These are phyloP conservation scores for Hemileccinum rubropunctum DNA, from an alignment of 768 basidiomycete species.

Conservation along the genomic window DNA sequence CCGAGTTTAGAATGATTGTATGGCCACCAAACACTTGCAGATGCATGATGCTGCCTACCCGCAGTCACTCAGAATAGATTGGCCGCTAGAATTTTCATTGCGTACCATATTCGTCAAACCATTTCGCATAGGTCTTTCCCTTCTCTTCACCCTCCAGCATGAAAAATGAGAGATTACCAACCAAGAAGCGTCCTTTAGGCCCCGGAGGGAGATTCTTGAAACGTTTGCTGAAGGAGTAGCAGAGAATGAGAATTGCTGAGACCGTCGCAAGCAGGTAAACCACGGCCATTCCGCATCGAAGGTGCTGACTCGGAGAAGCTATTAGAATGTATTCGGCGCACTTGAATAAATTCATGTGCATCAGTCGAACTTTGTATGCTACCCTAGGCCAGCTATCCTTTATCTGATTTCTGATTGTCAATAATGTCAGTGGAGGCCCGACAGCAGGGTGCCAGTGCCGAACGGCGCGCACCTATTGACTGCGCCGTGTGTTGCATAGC, in stretches of 20 bases:
- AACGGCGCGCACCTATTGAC: too few relatives aligned
- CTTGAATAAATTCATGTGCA: too few relatives aligned
- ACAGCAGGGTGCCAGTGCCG: too few relatives aligned
- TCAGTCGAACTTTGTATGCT: too few relatives aligned
- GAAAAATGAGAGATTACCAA: neutral
- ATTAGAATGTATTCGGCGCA: too few relatives aligned
- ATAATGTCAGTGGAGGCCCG: too few relatives aligned
- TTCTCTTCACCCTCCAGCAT: neutral
- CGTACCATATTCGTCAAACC: neutral
- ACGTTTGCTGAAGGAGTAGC: neutral
- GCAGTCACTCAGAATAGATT: neutral
- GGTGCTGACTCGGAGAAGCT: too few relatives aligned
- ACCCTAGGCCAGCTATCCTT: too few relatives aligned
- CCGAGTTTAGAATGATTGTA: constrained; percentile 36
- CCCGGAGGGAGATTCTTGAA: neutral
- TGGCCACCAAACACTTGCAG: neutral
- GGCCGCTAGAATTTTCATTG: neutral
- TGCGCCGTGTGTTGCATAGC: too few relatives aligned
- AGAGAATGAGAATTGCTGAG: neutral
- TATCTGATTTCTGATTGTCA: too few relatives aligned
- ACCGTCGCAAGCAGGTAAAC: neutral
- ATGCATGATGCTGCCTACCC: neutral
- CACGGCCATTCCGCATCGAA: neutral
- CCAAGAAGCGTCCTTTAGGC: neutral
- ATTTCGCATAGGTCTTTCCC: neutral